Evolutionary conservation across 2,329 filamentous ascomycete genomes (phyloP).

Genomic region (Rosellinia necatrix): DNA sequence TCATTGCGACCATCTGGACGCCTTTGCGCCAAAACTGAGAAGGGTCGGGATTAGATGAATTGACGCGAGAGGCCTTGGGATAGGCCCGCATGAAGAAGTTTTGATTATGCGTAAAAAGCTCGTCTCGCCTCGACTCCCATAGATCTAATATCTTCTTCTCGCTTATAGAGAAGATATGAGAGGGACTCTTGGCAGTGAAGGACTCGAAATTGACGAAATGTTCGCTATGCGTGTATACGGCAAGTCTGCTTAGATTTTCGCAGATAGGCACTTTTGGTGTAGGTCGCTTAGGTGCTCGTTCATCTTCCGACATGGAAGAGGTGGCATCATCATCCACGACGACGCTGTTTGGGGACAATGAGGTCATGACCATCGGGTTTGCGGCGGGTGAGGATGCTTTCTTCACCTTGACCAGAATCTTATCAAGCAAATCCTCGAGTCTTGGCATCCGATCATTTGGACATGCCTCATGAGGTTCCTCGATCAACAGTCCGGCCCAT

Average conservation of each 20-base stretch:
- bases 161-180: conserved; percentile 85
- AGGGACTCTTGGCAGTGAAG: conserved; percentile 61
- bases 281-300: conserved; percentile 40
- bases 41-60: conserved; percentile 94
- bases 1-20: conserved; percentile 96
- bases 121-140: conserved; percentile 66
- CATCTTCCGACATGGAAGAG: conserved; percentile 52
- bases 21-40: conserved; percentile 89
- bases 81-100: conserved; percentile 90
- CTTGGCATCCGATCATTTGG: conserved; percentile 65
- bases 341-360: conserved; percentile 37
- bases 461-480: conserved; percentile 56
- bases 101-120: conserved; percentile 86
- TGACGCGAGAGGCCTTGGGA: conserved; percentile 76
- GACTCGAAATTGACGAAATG: conserved; percentile 76
- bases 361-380: conserved; percentile 41
- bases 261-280: conserved; percentile 65
- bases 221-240: conserved; percentile 85
- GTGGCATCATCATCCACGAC: conserved; percentile 43
- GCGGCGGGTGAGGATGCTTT: conserved; percentile 46
- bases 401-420: conserved; percentile 86
- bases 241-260: conserved; percentile 72
- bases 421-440: conserved; percentile 72
- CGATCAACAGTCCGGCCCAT: conserved; percentile 77
- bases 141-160: conserved; percentile 73